Evolutionary conservation across 2,329 filamentous ascomycete species (phyloP).

Genomic region (Neoascochyta sp.): DNA sequence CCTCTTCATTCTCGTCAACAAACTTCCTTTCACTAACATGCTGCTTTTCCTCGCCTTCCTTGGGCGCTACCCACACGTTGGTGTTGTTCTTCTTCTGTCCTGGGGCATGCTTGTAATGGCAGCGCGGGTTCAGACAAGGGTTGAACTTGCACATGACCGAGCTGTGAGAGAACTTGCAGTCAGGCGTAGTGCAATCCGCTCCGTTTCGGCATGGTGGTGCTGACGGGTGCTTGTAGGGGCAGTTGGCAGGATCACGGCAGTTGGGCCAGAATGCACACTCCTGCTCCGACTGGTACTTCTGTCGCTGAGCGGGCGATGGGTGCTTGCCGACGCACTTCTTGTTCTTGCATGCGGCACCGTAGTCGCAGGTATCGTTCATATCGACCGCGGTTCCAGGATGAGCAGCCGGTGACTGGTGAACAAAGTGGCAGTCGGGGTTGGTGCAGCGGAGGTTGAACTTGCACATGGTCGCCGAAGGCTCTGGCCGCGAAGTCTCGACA

Average conservation of each 20-base stretch:
- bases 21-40: constrained; percentile 90
- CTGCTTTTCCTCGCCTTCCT: constrained; percentile 45
- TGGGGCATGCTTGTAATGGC: constrained; percentile 84
- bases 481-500: constrained; percentile 60
- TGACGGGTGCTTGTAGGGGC: constrained; percentile 82
- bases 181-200: constrained; percentile 73
- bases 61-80: constrained; percentile 80
- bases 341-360: constrained; percentile 92
- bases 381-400: constrained; percentile 74
- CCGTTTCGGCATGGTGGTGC: constrained; percentile 90
- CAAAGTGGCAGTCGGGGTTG: constrained; percentile 86
- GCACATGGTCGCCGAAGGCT: constrained; percentile 67
- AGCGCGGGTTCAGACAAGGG: constrained; percentile 85
- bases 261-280: constrained; percentile 91
- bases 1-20: constrained; percentile 63
- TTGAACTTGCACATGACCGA: constrained; percentile 84
- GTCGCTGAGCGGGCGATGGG: constrained; percentile 80
- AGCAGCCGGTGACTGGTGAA: constrained; percentile 89
- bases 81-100: constrained; percentile 73
- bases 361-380: constrained; percentile 74
- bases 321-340: constrained; percentile 88
- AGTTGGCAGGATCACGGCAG: constrained; percentile 75
- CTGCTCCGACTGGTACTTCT: constrained; percentile 74
- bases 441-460: constrained; percentile 86
- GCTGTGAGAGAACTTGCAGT: constrained; percentile 88